Evolutionary conservation across 208 protist species (phyloP).

Genomic region (Wallacemonas sp.): DNA sequence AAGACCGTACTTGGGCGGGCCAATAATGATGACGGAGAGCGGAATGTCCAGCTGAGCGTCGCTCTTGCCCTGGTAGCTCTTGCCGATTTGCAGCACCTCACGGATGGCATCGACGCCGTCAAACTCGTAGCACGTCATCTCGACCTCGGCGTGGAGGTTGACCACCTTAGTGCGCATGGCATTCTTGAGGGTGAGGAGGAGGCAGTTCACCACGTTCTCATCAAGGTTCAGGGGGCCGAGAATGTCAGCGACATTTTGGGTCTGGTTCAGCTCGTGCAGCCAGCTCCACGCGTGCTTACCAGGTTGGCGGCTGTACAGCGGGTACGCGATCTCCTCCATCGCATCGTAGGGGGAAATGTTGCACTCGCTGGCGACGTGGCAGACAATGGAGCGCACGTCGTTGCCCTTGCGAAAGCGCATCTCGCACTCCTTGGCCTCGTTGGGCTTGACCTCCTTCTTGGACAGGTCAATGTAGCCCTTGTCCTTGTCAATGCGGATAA

Average conservation of each 20-base stretch:
- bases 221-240: constrained; percentile 69
- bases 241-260: constrained; percentile 66
- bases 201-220: constrained; percentile 54
- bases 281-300: constrained; percentile 83
- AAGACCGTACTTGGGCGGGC: constrained; percentile 96
- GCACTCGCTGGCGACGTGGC: constrained; percentile 93
- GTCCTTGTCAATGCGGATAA: constrained; percentile 98
- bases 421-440: constrained; percentile 95
- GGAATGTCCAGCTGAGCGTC: constrained; percentile 76
- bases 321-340: constrained; percentile 96
- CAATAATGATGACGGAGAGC: constrained; percentile 94
- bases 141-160: constrained; percentile 95
- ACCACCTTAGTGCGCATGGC: constrained; percentile 71
- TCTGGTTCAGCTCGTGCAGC: constrained; percentile 78
- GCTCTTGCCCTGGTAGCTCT: constrained; percentile 55
- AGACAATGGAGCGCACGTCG: constrained; percentile 96
- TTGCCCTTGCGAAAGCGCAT: constrained; percentile 96
- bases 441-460: constrained; percentile 95
- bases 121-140: constrained; percentile 98
- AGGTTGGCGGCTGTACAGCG: constrained; percentile 89
- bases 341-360: constrained; percentile 62
- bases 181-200: constrained; percentile 89
- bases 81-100: constrained; percentile 91
- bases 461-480: constrained; percentile 99
- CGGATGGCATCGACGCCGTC: constrained; percentile 99